These are phyloP conservation scores for Powellomyces hirtus DNA, from an alignment of 192 early-diverging fungal genomes.

Conservation along the genomic window DNA sequence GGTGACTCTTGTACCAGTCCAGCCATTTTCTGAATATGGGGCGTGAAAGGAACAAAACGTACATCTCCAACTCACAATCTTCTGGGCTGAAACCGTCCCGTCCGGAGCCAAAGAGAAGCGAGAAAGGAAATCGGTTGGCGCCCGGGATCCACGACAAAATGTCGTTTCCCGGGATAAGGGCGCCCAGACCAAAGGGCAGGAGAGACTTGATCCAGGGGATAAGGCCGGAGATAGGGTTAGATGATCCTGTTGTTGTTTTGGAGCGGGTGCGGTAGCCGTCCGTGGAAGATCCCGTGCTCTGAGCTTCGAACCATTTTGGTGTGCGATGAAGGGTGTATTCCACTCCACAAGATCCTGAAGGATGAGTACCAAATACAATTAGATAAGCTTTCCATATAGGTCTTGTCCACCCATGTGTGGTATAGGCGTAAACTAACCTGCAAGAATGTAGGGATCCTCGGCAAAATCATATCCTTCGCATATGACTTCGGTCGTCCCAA, in stretches of 20 bases:
- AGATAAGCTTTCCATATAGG: not conserved
- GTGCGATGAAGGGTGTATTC: constrained; percentile 38
- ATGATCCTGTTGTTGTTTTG: not conserved
- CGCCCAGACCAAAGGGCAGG: constrained; percentile 4
- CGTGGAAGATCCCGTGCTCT: not conserved
- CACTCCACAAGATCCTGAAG: constrained; percentile 38
- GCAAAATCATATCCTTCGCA: constrained; percentile 47
- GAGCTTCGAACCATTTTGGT: constrained; percentile 25
- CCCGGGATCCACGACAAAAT: not conserved
- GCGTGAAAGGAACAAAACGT: not conserved
- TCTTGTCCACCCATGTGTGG: too few species aligned
- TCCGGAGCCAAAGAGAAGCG: constrained; percentile 20
- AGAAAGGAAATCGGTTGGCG: constrained; percentile 14
- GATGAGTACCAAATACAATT: too few species aligned
- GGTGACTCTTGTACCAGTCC: not conserved
- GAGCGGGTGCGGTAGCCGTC: constrained; percentile 1
- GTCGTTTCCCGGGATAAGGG: not conserved
- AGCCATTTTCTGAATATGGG: not conserved
- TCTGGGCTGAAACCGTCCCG: not conserved
- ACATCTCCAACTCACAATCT: constrained; percentile 14
- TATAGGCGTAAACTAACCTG: constrained; percentile 3
- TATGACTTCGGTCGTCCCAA: constrained; percentile 43
- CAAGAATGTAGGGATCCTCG: constrained; percentile 45
- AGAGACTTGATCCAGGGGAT: constrained; percentile 9
- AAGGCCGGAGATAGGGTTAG: not conserved